These are phyloP conservation scores for Paramecium octaurelia DNA, from an alignment of 73 alveolate species.

Conservation along the genomic window DNA sequence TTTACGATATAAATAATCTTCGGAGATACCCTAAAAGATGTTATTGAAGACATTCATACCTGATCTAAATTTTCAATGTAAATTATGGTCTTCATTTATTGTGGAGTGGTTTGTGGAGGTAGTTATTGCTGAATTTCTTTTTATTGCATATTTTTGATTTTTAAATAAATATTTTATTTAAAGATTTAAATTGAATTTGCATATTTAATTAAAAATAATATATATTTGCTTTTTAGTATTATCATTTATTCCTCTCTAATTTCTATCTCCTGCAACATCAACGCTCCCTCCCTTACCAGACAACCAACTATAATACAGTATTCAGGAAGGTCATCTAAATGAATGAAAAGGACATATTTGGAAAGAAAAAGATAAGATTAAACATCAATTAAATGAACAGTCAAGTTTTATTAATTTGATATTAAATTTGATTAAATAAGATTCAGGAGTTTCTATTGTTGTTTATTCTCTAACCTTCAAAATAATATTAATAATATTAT, in stretches of 20 bases:
- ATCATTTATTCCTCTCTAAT: background rate
- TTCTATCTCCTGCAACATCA: background rate
- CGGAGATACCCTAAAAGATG: slow-evolving; percentile 6
- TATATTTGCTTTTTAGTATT: background rate
- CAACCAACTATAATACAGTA: background rate
- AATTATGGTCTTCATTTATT: background rate
- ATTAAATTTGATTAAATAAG: no score
- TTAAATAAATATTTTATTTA: background rate
- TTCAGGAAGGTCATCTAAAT: background rate
- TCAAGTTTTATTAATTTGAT: no score
- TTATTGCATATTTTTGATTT: background rate
- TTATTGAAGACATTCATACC: background rate
- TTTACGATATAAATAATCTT: slow-evolving; percentile 38
- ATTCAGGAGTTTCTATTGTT: no score
- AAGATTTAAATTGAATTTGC: background rate
- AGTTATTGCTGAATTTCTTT: background rate
- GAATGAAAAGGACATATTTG: no score
- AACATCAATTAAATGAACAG: no score
- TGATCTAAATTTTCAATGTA: slow-evolving; percentile 16
- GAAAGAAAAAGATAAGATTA: no score
- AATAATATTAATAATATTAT: no score
- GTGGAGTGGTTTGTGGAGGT: background rate
- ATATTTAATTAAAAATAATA: background rate
- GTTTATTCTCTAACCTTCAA: no score
- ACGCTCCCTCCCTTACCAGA: background rate